phyloP scores from a whole-genome alignment of 768 basidiomycete species.

The Saitozyma sp. region DNA sequence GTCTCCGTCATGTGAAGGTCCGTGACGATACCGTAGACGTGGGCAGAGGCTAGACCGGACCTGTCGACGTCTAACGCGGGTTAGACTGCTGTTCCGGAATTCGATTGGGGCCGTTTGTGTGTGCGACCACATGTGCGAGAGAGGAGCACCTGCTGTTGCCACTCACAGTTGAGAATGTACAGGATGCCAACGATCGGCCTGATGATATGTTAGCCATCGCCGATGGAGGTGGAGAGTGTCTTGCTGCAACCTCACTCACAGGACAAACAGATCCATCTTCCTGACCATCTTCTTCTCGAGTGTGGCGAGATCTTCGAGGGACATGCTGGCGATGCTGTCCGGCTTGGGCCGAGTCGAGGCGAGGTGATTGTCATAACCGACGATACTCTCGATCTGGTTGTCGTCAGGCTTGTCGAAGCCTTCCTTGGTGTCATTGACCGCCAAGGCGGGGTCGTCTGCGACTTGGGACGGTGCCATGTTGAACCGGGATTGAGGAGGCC shows the following conservation, averaged over 20 bases:
- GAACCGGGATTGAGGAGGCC: too few species aligned
- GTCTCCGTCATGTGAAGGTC: constrained; percentile 37
- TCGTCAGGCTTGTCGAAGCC: too few species aligned
- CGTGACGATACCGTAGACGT: constrained; percentile 33
- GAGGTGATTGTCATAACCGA: not conserved
- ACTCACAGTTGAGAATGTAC: constrained; percentile 36
- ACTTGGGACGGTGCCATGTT: too few species aligned
- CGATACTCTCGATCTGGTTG: too few species aligned
- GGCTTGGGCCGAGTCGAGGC: constrained; percentile 10
- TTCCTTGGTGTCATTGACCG: too few species aligned
- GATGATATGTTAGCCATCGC: not conserved
- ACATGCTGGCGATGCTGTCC: constrained; percentile 18
- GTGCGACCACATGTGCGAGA: too few species aligned
- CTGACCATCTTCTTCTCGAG: constrained; percentile 33
- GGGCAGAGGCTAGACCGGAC: constrained; percentile 37
- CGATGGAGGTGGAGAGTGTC: not conserved
- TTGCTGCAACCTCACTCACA: constrained; percentile 12
- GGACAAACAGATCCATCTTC: constrained; percentile 39
- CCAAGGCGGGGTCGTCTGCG: too few species aligned
- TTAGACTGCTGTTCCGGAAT: not conserved
- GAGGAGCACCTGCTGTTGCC: not conserved
- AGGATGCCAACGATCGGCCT: constrained; percentile 24
- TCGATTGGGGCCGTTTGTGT: too few species aligned
- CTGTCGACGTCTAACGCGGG: constrained; percentile 26
- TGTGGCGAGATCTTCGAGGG: constrained; percentile 18